These are phyloP conservation scores for Auriscalpium orientale DNA, from an alignment of 768 basidiomycete genomes.

Conservation along the genomic window DNA sequence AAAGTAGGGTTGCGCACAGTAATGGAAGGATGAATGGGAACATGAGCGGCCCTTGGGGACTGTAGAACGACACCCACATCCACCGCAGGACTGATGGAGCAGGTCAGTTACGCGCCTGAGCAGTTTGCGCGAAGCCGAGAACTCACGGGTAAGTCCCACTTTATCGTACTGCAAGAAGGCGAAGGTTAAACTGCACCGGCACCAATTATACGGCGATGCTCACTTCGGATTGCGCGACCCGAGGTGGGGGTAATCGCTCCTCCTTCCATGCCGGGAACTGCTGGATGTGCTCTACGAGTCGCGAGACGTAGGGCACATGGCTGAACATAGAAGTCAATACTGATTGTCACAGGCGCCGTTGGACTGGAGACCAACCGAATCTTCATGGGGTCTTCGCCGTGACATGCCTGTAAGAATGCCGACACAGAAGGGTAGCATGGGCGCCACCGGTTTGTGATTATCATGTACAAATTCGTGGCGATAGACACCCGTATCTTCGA, in stretches of 20 bases:
- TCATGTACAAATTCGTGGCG: slow-evolving; percentile 10
- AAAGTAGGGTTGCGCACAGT: slow-evolving; percentile 45
- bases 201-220: slow-evolving; percentile 8
- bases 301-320: slow-evolving; percentile 46
- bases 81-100: slow-evolving; percentile 58
- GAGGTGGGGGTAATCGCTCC: slow-evolving; percentile 76
- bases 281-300: slow-evolving; percentile 46
- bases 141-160: slow-evolving; percentile 69
- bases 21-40: slow-evolving; percentile 74
- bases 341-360: background rate
- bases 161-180: slow-evolving; percentile 63
- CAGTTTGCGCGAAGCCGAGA: too few relatives aligned
- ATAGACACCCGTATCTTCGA: slow-evolving; percentile 6
- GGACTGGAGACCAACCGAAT: slow-evolving; percentile 5
- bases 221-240: slow-evolving; percentile 76
- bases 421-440: slow-evolving; percentile 8
- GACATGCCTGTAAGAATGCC: slow-evolving; percentile 6
- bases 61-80: slow-evolving; percentile 73
- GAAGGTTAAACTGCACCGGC: slow-evolving; percentile 2
- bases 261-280: slow-evolving; percentile 64
- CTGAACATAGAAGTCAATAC: slow-evolving; percentile 26
- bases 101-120: background rate
- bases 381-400: slow-evolving; percentile 10
- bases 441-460: slow-evolving; percentile 12
- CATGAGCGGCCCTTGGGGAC: slow-evolving; percentile 63